Conservation (phyloP, 2,329 filamentous ascomycete species). For the Nemania bipapillata region DNA sequence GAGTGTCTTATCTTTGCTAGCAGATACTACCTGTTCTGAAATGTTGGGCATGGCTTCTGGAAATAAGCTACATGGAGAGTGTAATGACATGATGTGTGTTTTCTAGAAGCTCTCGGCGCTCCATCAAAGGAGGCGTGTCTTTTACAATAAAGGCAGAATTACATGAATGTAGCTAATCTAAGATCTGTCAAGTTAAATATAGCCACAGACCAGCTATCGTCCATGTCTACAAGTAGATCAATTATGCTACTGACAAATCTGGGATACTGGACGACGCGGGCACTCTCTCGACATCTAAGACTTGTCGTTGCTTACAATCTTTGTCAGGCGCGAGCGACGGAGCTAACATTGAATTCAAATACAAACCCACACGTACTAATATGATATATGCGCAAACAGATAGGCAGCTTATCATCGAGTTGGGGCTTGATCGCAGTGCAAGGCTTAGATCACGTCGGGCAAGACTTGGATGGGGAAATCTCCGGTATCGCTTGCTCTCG, state of each 20-base stretch:
- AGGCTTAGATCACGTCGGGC: not conserved
- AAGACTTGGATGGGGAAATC: not conserved
- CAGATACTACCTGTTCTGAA: not conserved
- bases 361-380: not conserved
- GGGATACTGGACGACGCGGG: not conserved
- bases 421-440: not conserved
- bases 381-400: not conserved
- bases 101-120: not conserved
- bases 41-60: not conserved
- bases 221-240: not conserved
- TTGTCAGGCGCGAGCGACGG: slow-evolving; percentile 10
- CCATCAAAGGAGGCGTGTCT: not conserved
- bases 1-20: not conserved
- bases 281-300: not conserved
- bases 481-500: slow-evolving; percentile 25
- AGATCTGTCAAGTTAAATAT: not conserved
- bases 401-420: not conserved
- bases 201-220: too few relatives aligned
- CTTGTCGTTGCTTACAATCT: slow-evolving; percentile 8
- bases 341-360: slow-evolving; percentile 19
- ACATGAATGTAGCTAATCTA: not conserved
- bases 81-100: not conserved
- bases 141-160: too few relatives aligned
- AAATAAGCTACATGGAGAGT: not conserved
- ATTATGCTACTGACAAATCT: not conserved